Conservation (phyloP, 129 eudicot genomes). For the Lactuca saligna region DNA sequence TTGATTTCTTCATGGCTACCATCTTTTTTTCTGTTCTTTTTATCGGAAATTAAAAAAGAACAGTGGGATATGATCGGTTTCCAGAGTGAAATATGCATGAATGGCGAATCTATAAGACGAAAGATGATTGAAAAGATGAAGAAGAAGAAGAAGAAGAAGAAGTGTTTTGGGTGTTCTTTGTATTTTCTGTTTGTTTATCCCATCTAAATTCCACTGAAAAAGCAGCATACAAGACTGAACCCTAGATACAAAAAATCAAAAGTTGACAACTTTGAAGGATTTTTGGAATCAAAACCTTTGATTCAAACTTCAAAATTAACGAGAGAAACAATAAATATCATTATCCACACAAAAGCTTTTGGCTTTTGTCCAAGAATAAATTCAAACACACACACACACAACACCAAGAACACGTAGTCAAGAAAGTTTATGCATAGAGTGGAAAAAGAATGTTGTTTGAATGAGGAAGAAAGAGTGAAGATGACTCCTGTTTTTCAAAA, state of each 20-base stretch:
- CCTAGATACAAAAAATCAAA: conserved; percentile 43
- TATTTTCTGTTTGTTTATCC: conserved; percentile 16
- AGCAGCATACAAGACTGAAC: conserved; percentile 37
- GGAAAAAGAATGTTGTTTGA: conserved; percentile 9
- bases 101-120: neutral
- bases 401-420: conserved; percentile 39
- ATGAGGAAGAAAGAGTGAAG: conserved; percentile 22
- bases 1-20: conserved; percentile 34
- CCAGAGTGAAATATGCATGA: conserved; percentile 85
- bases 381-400: conserved; percentile 33
- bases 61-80: conserved; percentile 59
- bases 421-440: conserved; percentile 26
- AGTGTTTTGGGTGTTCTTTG: conserved; percentile 13
- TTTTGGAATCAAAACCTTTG: conserved; percentile 49
- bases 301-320: conserved; percentile 43
- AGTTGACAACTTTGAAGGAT: conserved; percentile 37
- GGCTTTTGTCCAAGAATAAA: conserved; percentile 22
- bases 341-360: conserved; percentile 13
- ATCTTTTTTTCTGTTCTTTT: conserved; percentile 45
- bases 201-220: conserved; percentile 30
- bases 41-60: conserved; percentile 50
- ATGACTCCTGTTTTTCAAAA: conserved; percentile 16
- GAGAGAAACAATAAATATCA: conserved; percentile 38
- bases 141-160: conserved; percentile 5
- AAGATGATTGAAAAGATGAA: conserved; percentile 12